Conservation (phyloP, 441 rosid species). For the Gossypium gossypioides region DNA sequence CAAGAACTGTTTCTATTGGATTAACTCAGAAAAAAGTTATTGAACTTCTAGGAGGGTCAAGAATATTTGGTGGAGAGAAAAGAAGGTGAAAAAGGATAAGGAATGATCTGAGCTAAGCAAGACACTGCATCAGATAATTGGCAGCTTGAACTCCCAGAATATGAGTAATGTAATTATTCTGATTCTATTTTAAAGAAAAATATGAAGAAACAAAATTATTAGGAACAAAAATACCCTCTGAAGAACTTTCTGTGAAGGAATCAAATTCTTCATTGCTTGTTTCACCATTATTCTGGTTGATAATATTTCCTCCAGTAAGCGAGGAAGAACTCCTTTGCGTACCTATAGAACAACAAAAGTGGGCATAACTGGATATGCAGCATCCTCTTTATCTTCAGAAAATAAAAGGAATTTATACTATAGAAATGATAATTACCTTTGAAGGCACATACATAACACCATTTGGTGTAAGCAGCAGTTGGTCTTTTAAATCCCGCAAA, state of each 20-base stretch:
- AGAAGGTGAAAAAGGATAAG: neutral
- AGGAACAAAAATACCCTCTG: conserved; percentile 53
- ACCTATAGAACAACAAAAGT: conserved; percentile 36
- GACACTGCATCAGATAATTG: neutral
- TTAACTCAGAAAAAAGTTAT: neutral
- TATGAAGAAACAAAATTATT: neutral
- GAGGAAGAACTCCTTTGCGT: conserved; percentile 77
- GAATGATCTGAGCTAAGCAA: neutral
- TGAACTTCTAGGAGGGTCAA: neutral
- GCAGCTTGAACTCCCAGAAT: conserved; percentile 1
- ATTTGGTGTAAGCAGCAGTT: conserved; percentile 66
- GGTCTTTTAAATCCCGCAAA: conserved; percentile 48
- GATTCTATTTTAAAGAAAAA: neutral
- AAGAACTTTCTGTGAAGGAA: conserved; percentile 69
- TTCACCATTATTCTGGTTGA: conserved; percentile 95
- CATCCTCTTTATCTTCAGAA: neutral
- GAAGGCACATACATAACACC: conserved; percentile 72
- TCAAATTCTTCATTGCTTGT: conserved; percentile 81
- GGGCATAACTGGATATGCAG: neutral
- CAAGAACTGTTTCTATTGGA: neutral
- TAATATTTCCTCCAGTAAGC: conserved; percentile 84
- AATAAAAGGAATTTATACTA: neutral
- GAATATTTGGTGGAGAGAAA: neutral
- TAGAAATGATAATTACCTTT: conserved; percentile 40
- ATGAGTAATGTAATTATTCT: neutral